Evolutionary conservation across 2,329 filamentous ascomycete genomes (phyloP).

Genomic region (Phialophora macrospora): DNA sequence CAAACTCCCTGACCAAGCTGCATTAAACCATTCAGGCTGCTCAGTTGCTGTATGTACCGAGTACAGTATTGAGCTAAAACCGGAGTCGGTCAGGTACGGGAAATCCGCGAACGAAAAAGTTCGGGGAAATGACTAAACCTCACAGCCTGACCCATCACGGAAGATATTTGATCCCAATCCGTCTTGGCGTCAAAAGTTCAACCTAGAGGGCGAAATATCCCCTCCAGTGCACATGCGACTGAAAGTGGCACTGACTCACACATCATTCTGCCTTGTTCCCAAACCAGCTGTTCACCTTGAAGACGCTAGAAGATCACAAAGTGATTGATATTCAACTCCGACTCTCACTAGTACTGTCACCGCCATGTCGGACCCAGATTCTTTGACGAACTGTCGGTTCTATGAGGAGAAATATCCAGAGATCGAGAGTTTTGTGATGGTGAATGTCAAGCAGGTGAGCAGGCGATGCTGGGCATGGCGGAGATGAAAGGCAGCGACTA

Average conservation of each 20-base stretch:
- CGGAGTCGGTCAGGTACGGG: not conserved
- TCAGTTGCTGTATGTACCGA: not conserved
- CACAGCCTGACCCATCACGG: not conserved
- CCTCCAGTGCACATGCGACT: conserved; percentile 7
- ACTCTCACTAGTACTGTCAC: conserved; percentile 3
- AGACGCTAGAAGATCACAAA: not conserved
- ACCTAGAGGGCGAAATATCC: conserved; percentile 1
- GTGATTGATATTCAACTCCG: not conserved
- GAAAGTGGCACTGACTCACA: conserved; percentile 11
- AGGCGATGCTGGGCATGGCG: not conserved
- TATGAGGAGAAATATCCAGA: conserved; percentile 98
- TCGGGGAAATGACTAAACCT: not conserved
- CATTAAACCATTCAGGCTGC: not conserved
- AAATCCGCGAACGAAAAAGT: not conserved
- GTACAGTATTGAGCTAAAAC: not conserved
- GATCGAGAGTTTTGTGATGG: conserved; percentile 99
- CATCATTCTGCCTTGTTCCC: not conserved
- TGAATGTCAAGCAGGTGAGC: conserved; percentile 93
- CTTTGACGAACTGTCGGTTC: conserved; percentile 94
- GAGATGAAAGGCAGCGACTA: conserved; percentile 13
- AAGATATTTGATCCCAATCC: not conserved
- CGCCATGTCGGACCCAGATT: conserved; percentile 53
- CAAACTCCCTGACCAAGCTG: not conserved
- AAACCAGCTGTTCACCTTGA: not conserved
- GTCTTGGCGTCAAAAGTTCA: conserved; percentile 5